Evolutionary conservation across 805 yeast genomes (phyloP).

Genomic region (Lachancea mirantina): DNA sequence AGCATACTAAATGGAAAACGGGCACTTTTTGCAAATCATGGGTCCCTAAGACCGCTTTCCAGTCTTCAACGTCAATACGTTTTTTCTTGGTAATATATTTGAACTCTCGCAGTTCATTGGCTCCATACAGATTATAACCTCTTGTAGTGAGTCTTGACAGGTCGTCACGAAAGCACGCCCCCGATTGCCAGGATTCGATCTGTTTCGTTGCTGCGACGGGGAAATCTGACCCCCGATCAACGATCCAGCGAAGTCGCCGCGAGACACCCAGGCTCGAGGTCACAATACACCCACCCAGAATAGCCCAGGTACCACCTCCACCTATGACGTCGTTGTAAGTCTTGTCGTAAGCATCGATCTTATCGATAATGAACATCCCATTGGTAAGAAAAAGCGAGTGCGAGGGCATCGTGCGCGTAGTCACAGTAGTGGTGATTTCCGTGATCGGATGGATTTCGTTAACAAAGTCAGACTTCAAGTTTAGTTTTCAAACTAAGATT

Average conservation of each 20-base stretch:
- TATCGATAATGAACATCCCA: conserved; percentile 91
- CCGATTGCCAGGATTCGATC: conserved; percentile 56
- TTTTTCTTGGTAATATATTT: conserved; percentile 56
- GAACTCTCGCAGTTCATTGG: conserved; percentile 54
- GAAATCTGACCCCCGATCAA: conserved; percentile 77
- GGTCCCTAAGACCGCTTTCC: conserved; percentile 25
- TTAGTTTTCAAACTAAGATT: no score
- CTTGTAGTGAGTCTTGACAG: conserved; percentile 57
- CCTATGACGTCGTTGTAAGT: conserved; percentile 56
- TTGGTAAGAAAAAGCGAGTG: conserved; percentile 53
- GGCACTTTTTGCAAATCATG: conserved; percentile 29
- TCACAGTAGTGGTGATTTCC: no score
- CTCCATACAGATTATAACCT: conserved; percentile 72
- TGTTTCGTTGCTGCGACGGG: conserved; percentile 42
- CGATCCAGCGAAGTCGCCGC: conserved; percentile 50
- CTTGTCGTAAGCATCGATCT: conserved; percentile 44
- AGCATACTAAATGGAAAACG: conserved; percentile 67
- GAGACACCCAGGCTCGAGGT: conserved; percentile 32
- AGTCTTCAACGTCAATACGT: conserved; percentile 51
- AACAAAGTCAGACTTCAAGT: no score
- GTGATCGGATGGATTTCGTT: no score
- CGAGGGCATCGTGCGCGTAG: no score
- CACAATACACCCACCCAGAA: conserved; percentile 62
- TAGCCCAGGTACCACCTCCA: conserved; percentile 84
- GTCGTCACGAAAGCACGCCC: conserved; percentile 48